phyloP scores from a whole-genome alignment of 495 filamentous ascomycete species.

The Podospora appendiculata region DNA sequence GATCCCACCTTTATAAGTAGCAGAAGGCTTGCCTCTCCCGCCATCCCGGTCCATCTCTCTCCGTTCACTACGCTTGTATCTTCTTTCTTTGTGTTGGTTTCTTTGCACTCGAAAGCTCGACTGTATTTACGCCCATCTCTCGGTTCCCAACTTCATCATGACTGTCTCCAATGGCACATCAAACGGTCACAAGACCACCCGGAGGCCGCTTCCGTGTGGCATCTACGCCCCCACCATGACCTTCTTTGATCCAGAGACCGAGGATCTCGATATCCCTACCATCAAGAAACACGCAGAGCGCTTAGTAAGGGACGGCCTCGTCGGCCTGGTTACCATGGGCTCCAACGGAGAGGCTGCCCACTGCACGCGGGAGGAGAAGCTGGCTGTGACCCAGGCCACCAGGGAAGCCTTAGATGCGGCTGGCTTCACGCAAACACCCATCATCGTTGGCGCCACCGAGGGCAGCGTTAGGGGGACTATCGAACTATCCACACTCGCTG shows the following conservation, averaged over 20 bases:
- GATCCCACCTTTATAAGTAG: slow-evolving; percentile 21
- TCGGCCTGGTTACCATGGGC: slow-evolving; percentile 80
- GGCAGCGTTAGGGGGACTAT: slow-evolving; percentile 72
- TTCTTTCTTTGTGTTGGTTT: neutral
- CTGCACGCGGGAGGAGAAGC: slow-evolving; percentile 65
- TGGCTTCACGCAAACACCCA: slow-evolving; percentile 65
- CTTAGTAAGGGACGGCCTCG: slow-evolving; percentile 73
- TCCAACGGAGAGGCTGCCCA: slow-evolving; percentile 88
- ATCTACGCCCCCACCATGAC: slow-evolving; percentile 89
- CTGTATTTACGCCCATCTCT: neutral
- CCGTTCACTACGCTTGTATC: slow-evolving; percentile 3
- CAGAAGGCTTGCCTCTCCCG: slow-evolving; percentile 10
- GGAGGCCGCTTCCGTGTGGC: slow-evolving; percentile 67
- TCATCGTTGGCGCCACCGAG: slow-evolving; percentile 75
- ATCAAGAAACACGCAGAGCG: slow-evolving; percentile 76
- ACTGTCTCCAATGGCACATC: slow-evolving; percentile 25
- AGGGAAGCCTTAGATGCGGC: slow-evolving; percentile 77
- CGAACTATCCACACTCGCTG: slow-evolving; percentile 61
- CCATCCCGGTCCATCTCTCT: slow-evolving; percentile 5
- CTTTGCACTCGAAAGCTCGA: neutral
- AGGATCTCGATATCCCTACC: slow-evolving; percentile 72
- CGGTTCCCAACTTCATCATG: slow-evolving; percentile 16
- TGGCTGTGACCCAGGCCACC: slow-evolving; percentile 68
- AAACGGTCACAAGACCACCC: slow-evolving; percentile 33
- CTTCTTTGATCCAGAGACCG: slow-evolving; percentile 75